These are phyloP conservation scores for Penicillium sp. DNA, from an alignment of 2,329 filamentous ascomycete species.

Conservation along the genomic window DNA sequence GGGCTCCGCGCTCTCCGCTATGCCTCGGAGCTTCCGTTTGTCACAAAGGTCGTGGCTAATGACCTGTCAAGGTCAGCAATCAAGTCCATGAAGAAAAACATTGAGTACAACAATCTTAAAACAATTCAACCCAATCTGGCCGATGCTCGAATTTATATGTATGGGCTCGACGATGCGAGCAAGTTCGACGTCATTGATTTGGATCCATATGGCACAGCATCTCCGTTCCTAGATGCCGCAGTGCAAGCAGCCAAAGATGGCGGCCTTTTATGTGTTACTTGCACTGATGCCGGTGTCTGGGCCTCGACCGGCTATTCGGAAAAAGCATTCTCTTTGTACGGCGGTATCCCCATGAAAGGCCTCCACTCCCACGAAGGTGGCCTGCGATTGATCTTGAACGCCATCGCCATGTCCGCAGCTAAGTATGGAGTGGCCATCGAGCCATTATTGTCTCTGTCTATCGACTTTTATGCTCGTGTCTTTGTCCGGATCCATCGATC, in stretches of 20 bases:
- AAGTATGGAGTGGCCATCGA: constrained; percentile 86
- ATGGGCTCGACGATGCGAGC: constrained; percentile 53
- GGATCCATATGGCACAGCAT: constrained; percentile 92
- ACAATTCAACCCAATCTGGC: constrained; percentile 71
- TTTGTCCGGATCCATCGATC: constrained; percentile 81
- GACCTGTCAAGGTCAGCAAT: constrained; percentile 78
- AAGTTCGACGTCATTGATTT: constrained; percentile 94
- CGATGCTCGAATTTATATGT: constrained; percentile 91
- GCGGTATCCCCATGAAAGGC: constrained; percentile 82
- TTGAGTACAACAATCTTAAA: constrained; percentile 75
- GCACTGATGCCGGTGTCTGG: constrained; percentile 93
- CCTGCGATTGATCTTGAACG: constrained; percentile 78
- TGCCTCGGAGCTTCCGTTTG: constrained; percentile 82
- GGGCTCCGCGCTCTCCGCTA: constrained; percentile 89
- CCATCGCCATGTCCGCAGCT: constrained; percentile 74
- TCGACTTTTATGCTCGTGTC: constrained; percentile 90
- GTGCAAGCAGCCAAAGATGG: constrained; percentile 84
- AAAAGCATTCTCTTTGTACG: constrained; percentile 92
- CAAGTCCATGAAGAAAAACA: constrained; percentile 77
- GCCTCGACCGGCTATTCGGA: constrained; percentile 92
- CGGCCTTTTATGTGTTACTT: constrained; percentile 89
- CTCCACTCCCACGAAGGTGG: constrained; percentile 85
- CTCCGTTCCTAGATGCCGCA: constrained; percentile 86
- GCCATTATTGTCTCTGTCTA: constrained; percentile 85
- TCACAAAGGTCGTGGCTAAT: constrained; percentile 80